A percentile compares a stretch with the other conserved stretches of the same genome.
These are phyloP conservation scores for Rubia yunnanensis DNA, from an alignment of 257 asterid genomes.

Conservation along the genomic window DNA sequence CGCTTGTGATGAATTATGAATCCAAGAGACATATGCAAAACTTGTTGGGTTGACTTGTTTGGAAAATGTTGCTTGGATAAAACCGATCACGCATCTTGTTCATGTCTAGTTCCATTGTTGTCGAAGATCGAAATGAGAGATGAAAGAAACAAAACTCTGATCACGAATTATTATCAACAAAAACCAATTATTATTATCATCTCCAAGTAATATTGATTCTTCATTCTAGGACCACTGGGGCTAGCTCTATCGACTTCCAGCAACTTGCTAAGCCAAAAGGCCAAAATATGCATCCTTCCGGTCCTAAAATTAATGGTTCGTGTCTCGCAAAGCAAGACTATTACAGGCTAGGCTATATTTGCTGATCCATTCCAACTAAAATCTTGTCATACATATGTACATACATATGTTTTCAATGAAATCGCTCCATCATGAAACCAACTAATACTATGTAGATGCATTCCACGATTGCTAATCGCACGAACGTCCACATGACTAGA, in stretches of 20 bases:
- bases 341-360: not conserved
- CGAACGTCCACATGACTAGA: no score
- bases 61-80: not conserved
- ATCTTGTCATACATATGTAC: not conserved
- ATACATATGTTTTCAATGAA: not conserved
- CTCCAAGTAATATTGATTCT: no score
- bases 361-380: not conserved
- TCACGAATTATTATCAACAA: not conserved
- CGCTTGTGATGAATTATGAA: not conserved
- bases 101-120: not conserved
- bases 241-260: not conserved
- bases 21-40: not conserved
- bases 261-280: not conserved
- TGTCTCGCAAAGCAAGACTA: not conserved
- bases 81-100: slow-evolving; percentile 6
- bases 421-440: no score
- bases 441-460: no score
- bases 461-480: no score
- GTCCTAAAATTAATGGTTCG: not conserved
- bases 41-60: not conserved
- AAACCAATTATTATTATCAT: not conserved
- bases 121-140: not conserved
- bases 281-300: not conserved
- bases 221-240: slow-evolving; percentile 1
- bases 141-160: not conserved